Percentiles rank a stretch among this genome's conserved stretches.
Conservation (phyloP, 768 basidiomycete genomes). For the Pisolithus orientalis region DNA sequence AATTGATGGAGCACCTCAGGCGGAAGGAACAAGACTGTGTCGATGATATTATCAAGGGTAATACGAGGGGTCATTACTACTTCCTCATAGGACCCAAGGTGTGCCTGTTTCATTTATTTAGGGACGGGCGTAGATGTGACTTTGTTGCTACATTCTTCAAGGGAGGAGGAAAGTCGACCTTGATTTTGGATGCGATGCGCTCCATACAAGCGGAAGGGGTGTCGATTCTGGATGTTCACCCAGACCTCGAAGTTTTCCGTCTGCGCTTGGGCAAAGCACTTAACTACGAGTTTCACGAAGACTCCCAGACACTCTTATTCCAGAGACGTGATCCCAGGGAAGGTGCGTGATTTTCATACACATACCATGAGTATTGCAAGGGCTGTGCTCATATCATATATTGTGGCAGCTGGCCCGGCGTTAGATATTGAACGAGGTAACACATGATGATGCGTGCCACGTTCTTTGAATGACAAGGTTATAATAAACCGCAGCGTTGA, state of each 20-base stretch:
- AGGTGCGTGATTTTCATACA: conserved; percentile 33
- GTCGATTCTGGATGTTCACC: conserved; percentile 77
- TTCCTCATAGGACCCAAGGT: conserved; percentile 77
- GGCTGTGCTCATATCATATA: conserved; percentile 10
- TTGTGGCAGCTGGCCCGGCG: conserved; percentile 56
- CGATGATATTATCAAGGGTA: conserved; percentile 73
- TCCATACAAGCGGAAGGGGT: conserved; percentile 65
- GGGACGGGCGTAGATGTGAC: conserved; percentile 8
- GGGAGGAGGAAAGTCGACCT: conserved; percentile 80
- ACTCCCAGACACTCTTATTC: conserved; percentile 75
- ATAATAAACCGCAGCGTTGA: conserved; percentile 45
- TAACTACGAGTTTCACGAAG: conserved; percentile 83
- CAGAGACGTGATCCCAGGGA: conserved; percentile 80
- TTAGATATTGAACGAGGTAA: conserved; percentile 78
- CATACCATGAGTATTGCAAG: conserved; percentile 2
- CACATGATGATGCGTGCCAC: not conserved
- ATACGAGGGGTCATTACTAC: conserved; percentile 62
- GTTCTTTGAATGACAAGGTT: not conserved
- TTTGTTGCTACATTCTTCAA: conserved; percentile 18
- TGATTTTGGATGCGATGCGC: conserved; percentile 80
- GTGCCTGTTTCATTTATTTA: conserved; percentile 6
- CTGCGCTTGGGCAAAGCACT: conserved; percentile 80
- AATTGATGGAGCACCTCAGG: conserved; percentile 57
- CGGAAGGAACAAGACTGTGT: conserved; percentile 71
- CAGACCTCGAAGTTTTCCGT: conserved; percentile 82